A percentile compares a stretch with the other conserved stretches of the same genome.
These are phyloP conservation scores for Brassica carinata DNA, from an alignment of 345 rosid genomes.

Conservation along the genomic window DNA sequence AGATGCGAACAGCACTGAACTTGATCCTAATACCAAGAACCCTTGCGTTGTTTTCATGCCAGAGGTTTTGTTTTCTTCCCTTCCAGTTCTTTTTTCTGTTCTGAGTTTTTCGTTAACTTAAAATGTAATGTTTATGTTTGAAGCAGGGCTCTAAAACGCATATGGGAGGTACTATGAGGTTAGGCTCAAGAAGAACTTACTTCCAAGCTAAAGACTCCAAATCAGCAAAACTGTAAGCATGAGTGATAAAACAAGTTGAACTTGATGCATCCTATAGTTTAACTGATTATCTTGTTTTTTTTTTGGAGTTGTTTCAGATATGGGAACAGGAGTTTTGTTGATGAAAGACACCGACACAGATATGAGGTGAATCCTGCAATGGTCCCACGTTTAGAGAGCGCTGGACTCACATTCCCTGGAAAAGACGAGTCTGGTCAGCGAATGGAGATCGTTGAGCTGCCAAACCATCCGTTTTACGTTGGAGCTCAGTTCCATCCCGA, in stretches of 20 bases:
- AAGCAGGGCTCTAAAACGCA: conserved; percentile 44
- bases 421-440: conserved; percentile 85
- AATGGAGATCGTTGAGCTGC: conserved; percentile 85
- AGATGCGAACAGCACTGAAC: conserved; percentile 93
- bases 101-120: neutral
- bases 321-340: conserved; percentile 63
- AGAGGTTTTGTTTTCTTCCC: conserved; percentile 53
- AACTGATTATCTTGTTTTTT: neutral
- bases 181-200: conserved; percentile 46
- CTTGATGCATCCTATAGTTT: conserved; percentile 11
- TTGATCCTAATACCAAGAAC: conserved; percentile 66
- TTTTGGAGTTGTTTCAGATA: conserved; percentile 50
- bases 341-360: conserved; percentile 98
- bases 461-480: conserved; percentile 69
- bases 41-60: conserved; percentile 98
- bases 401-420: conserved; percentile 85
- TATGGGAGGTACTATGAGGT: conserved; percentile 49
- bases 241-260: neutral
- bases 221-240: conserved; percentile 43
- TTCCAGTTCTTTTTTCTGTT: conserved; percentile 12
- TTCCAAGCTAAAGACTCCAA: conserved; percentile 44
- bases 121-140: conserved; percentile 1
- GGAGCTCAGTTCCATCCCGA: conserved; percentile 98
- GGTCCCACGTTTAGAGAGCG: conserved; percentile 68
- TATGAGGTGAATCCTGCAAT: conserved; percentile 95